Evolutionary conservation across 345 rosid species (phyloP).

Genomic region (Eucalyptus guilfoylei): DNA sequence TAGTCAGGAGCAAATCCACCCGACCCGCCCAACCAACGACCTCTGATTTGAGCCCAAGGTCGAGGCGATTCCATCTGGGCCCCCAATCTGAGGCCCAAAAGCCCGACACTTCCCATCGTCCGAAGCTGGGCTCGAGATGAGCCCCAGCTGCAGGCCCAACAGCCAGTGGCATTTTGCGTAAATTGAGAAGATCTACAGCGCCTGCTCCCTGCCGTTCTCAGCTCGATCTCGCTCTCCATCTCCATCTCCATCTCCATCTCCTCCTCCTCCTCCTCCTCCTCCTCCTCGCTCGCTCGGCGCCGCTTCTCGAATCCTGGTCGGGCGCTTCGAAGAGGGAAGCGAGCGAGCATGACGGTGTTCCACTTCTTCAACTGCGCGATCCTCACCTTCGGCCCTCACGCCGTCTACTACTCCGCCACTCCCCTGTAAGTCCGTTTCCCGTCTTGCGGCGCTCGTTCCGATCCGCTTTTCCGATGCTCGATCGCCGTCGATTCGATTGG

Average conservation of each 20-base stretch:
- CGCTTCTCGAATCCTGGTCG: neutral
- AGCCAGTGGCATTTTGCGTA: neutral
- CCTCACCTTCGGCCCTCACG: conserved; percentile 97
- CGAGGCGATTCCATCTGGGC: neutral
- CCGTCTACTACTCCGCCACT: conserved; percentile 98
- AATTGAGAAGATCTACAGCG: neutral
- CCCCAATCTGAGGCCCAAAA: neutral
- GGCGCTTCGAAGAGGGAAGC: neutral
- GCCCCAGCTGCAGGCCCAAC: neutral
- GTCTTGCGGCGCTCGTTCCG: neutral
- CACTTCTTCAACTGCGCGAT: conserved; percentile 99
- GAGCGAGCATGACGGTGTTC: conserved; percentile 59
- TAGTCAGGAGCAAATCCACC: neutral
- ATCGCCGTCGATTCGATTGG: neutral
- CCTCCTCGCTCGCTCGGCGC: neutral
- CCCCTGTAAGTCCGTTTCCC: conserved; percentile 41
- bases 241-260: neutral
- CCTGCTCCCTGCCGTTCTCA: neutral
- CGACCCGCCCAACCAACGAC: neutral
- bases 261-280: neutral
- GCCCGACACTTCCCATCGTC: neutral
- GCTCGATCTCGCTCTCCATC: neutral
- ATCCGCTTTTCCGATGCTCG: neutral
- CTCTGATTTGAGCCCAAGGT: neutral
- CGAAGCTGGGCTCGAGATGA: neutral